These are phyloP conservation scores for Rosa chinensis DNA, from an alignment of 306 rosid genomes.

Conservation along the genomic window DNA sequence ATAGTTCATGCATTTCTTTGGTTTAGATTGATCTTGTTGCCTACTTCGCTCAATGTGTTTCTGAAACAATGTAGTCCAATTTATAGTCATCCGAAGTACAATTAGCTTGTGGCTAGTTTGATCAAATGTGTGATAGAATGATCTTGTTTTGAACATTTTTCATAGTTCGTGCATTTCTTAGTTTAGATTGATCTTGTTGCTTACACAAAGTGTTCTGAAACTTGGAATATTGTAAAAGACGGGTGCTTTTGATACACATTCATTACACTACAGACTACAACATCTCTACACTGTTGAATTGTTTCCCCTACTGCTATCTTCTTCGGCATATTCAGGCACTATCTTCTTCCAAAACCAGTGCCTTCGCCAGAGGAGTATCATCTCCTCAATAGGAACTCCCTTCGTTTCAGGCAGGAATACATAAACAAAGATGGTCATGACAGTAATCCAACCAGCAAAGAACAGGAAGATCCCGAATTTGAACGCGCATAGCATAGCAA, in stretches of 20 bases:
- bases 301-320: slow-evolving; percentile 7
- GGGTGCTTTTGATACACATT: neutral
- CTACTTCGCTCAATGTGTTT: too few species aligned
- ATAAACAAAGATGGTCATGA: slow-evolving; percentile 62
- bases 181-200: neutral
- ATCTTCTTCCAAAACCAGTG: slow-evolving; percentile 73
- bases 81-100: too few species aligned
- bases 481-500: slow-evolving; percentile 48
- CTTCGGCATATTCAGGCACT: slow-evolving; percentile 36
- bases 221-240: neutral
- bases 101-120: too few species aligned
- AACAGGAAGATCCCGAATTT: slow-evolving; percentile 66
- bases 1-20: too few species aligned
- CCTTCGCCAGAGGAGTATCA: slow-evolving; percentile 48
- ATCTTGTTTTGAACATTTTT: neutral
- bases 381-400: slow-evolving; percentile 70
- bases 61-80: too few species aligned
- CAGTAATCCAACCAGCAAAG: slow-evolving; percentile 62
- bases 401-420: slow-evolving; percentile 67
- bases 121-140: neutral
- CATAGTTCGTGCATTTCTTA: neutral
- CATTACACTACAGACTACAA: neutral
- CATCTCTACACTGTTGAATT: neutral
- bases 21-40: too few species aligned
- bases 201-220: neutral